Evolutionary conservation across 805 yeast species (phyloP), one percentile per base, ranked within the genome.

Genomic region (Wickerhamomyces rabaulensis): DNA sequence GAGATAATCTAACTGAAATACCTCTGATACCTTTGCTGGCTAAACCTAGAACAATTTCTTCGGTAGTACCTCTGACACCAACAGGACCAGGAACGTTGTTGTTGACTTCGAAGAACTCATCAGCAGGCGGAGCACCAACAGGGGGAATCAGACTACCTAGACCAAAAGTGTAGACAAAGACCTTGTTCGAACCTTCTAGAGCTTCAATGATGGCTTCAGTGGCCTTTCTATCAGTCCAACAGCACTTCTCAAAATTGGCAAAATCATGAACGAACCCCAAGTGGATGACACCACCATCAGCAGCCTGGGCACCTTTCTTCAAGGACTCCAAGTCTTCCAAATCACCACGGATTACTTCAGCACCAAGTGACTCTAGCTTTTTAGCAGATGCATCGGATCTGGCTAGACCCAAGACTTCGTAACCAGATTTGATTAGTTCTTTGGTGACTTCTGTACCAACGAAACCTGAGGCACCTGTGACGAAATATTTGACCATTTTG

Each of bases 241-340:
- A 44, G 22, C 57, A 36, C n/a, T 54, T 41, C 2, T 40, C 52
- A 33, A 47, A 53, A 12, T 60, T 51, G 4, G 47, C 19, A 43
- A 62, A 65, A 42, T 68, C 68, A 47, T 65, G 67, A 23, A 56
- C 50, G 49, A 63, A 70, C 1, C 65, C 76, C 37, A 67, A 47
- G 45, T 70, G 74, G n/a, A 68, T 41, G 13, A 66, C 64, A 9
- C 64, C 62, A 7, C 60, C 74, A 45, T 71, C 76, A 9, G 63
- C 44, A 40, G 55, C 56, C 8, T 45, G 22, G 12, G 68, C 64
- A 6, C 55, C 65, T 39, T 60, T 49, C 20, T 45, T 54, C 13
- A 71, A 53, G 2, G 54, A 35, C 0, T 67, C 70, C 2, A 58
- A 26, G 38, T 61, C 63, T 15, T 49, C 49, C 3, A 71, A 49